Evolutionary conservation across 2,329 filamentous ascomycete species (phyloP).

Genomic region (Hymenoscyphus repandus): DNA sequence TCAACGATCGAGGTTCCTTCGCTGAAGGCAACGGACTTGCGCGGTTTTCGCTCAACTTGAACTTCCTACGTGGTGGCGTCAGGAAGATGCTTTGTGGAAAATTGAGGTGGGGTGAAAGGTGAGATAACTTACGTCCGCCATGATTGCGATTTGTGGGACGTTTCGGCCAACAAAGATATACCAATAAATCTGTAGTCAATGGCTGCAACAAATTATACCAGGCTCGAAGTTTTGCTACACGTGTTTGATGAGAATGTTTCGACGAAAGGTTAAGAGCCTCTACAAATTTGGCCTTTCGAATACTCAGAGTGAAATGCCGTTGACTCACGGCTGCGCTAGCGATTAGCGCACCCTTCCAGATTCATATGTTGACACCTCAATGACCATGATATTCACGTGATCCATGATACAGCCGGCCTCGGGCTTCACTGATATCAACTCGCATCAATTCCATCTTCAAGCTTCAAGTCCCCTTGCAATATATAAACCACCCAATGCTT

Average conservation of each 20-base stretch:
- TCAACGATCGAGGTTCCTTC: constrained; percentile 84
- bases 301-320: not conserved
- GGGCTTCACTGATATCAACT: too few species aligned
- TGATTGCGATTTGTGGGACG: constrained; percentile 38
- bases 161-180: too few species aligned
- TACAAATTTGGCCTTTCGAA: too few species aligned
- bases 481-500: constrained; percentile 22
- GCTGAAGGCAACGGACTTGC: constrained; percentile 92
- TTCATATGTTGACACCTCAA: not conserved
- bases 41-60: constrained; percentile 58
- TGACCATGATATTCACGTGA: not conserved
- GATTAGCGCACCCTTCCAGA: too few species aligned
- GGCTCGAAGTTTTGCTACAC: too few species aligned
- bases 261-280: too few species aligned
- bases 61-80: constrained; percentile 22
- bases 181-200: too few species aligned
- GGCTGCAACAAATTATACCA: too few species aligned
- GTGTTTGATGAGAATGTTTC: too few species aligned
- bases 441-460: not conserved
- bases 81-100: constrained; percentile 18
- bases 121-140: constrained; percentile 38
- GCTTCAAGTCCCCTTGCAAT: not conserved
- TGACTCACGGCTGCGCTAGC: not conserved
- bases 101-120: constrained; percentile 15
- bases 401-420: not conserved